Conservation (phyloP, 208 protist genomes). For the Phytomonas serpens region DNA sequence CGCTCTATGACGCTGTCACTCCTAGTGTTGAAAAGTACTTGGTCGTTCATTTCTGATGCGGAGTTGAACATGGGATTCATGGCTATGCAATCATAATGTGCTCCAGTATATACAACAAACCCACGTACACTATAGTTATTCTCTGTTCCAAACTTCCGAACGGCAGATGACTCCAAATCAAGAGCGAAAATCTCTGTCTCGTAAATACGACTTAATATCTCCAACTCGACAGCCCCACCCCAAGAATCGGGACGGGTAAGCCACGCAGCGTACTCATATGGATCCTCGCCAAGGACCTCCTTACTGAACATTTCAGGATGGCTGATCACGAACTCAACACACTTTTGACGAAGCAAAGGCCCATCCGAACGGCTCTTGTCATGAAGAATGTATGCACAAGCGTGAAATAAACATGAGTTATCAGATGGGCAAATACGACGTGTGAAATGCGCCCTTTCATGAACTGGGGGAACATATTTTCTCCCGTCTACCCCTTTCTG, state of each 20-base stretch:
- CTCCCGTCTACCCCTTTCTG: constrained; percentile 37
- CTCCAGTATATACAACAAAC: constrained; percentile 91
- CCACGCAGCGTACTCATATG: constrained; percentile 64
- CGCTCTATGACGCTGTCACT: constrained; percentile 69
- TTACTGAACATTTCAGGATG: constrained; percentile 75
- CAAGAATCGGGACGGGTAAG: constrained; percentile 65
- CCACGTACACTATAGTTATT: constrained; percentile 63
- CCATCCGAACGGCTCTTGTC: constrained; percentile 73
- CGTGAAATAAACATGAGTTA: constrained; percentile 94
- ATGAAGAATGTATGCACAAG: constrained; percentile 86
- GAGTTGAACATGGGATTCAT: constrained; percentile 76
- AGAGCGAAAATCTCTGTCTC: constrained; percentile 87
- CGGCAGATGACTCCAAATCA: constrained; percentile 69
- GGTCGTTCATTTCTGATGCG: constrained; percentile 57
- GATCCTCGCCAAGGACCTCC: constrained; percentile 52
- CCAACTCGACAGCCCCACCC: constrained; percentile 92
- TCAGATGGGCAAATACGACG: constrained; percentile 87
- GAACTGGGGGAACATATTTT: constrained; percentile 71
- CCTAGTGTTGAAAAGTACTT: constrained; percentile 79
- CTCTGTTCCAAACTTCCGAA: constrained; percentile 81
- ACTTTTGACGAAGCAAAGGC: constrained; percentile 66
- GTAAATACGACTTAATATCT: constrained; percentile 76
- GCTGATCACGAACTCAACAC: constrained; percentile 53
- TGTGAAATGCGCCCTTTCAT: constrained; percentile 70
- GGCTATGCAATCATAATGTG: constrained; percentile 92